phyloP scores from a whole-genome alignment of 805 yeast species.

The Metschnikowia aberdeeniae region DNA sequence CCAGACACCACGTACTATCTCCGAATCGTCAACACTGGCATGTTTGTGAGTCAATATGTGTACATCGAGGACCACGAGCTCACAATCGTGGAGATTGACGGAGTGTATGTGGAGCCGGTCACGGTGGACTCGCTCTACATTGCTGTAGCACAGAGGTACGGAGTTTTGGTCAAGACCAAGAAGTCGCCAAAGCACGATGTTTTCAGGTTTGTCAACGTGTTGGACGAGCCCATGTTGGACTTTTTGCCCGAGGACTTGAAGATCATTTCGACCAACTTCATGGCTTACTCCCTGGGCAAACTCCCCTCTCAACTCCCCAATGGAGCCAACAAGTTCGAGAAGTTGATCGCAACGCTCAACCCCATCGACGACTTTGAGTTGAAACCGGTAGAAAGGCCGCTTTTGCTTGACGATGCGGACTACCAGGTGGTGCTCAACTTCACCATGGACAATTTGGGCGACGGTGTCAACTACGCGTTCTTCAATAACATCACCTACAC shows the following conservation, averaged over 20 bases:
- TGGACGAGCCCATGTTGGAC: constrained; percentile 70
- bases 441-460: constrained; percentile 63
- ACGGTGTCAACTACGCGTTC: constrained; percentile 74
- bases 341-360: constrained; percentile 25
- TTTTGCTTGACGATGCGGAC: constrained; percentile 57
- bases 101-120: constrained; percentile 55
- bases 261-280: constrained; percentile 50
- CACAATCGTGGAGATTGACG: constrained; percentile 42
- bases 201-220: constrained; percentile 55
- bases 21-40: constrained; percentile 63
- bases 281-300: constrained; percentile 40
- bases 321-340: constrained; percentile 30
- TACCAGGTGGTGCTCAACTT: constrained; percentile 55
- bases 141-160: constrained; percentile 79
- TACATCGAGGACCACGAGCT: constrained; percentile 41
- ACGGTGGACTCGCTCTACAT: constrained; percentile 54
- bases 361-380: constrained; percentile 73
- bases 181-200: constrained; percentile 30
- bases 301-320: constrained; percentile 25
- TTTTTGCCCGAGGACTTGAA: constrained; percentile 55
- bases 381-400: constrained; percentile 53
- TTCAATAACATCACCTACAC: constrained; percentile 65
- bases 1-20: constrained; percentile 60
- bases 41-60: constrained; percentile 62
- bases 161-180: constrained; percentile 63